Base-by-base conservation (phyloP, 2,329 filamentous ascomycete species). In the Fusarium clavum region DNA sequence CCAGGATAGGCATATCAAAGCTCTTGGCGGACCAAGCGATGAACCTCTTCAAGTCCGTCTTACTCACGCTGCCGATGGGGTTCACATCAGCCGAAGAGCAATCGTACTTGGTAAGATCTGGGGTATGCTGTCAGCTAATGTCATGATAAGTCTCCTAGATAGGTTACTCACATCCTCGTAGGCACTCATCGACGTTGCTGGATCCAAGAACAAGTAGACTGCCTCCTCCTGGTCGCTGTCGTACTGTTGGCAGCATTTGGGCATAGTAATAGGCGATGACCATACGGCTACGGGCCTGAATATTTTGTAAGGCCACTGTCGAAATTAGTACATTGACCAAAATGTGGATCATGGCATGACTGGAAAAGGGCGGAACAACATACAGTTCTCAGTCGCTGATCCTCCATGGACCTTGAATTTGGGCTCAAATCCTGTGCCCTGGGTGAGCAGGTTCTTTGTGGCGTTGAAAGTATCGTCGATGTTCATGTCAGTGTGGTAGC, bases 401-500 rank as follows among this genome's bases (percentile, higher is more conserved):
- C 91, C 91, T 8, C 91, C 91, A 58, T 93, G 84, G 8, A 70
- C 84, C 67, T 85, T 86, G 85, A 79, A 81, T 45, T 73, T 75
- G 5, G 79, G 77, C 18, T 75, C 73, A 71, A 92, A 93, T 43
- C 82, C 82, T 3, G 89, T 87, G 1, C 88, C 85, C 4, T 83
- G 77, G 0, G 84, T 83, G 57, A 94, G 83, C 2, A 94, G 79
- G 45, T 84, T 84, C 70, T 86, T 88, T 54, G 49, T 67, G 11
- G 57, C 67, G 22, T 86, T 82, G 65, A 90, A 88, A 11, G 90
- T 85, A 3, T 85, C 84, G 75, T 95, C 93, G 60, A 95, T 94
- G 73, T 94, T 88, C 46, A 94, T 82, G 74, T 94, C 87, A 6
- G 88, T 84, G 76, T 96, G 93, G 74, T 94, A 90, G 18, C 87